Evolutionary conservation across 2,329 filamentous ascomycete genomes (phyloP).

Genomic region (Ophiostoma fasciatum): DNA sequence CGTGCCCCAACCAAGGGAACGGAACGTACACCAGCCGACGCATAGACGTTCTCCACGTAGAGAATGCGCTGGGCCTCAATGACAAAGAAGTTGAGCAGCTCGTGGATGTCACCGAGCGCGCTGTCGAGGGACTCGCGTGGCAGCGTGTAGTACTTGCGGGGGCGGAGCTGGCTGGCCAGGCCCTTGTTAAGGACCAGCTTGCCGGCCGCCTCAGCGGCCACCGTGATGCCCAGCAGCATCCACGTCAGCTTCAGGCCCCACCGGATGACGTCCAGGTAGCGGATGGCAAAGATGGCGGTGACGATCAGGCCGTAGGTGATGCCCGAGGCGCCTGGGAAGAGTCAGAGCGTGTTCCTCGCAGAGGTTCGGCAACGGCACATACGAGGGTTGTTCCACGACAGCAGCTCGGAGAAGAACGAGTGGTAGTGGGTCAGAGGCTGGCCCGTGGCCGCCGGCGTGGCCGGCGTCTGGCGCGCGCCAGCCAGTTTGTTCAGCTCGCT

Average conservation of each 20-base stretch:
- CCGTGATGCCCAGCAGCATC: constrained; percentile 44
- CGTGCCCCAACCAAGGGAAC: background rate
- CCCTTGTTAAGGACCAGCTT: constrained; percentile 47
- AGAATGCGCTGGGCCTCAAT: constrained; percentile 55
- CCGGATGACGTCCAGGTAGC: constrained; percentile 52
- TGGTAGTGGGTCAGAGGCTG: constrained; percentile 55
- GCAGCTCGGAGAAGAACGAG: constrained; percentile 53
- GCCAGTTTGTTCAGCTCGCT: constrained; percentile 43
- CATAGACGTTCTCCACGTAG: constrained; percentile 51
- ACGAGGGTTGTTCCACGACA: constrained; percentile 57
- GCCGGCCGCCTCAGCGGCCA: constrained; percentile 45
- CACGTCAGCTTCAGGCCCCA: constrained; percentile 52
- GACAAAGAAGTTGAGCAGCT: constrained; percentile 57
- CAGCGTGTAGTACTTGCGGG: constrained; percentile 52
- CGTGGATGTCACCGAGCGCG: constrained; percentile 48
- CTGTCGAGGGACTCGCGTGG: constrained; percentile 46
- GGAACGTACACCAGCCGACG: constrained; percentile 41
- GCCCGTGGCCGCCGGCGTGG: constrained; percentile 39
- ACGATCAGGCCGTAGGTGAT: constrained; percentile 48
- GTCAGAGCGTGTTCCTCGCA: background rate
- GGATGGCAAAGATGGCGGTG: constrained; percentile 43
- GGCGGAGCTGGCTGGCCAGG: constrained; percentile 49
- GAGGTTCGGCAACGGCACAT: constrained; percentile 19
- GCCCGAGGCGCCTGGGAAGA: constrained; percentile 48
- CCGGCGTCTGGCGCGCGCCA: constrained; percentile 39